Evolutionary conservation across 345 rosid genomes (phyloP).

Genomic region (Microthlaspi erraticum): DNA sequence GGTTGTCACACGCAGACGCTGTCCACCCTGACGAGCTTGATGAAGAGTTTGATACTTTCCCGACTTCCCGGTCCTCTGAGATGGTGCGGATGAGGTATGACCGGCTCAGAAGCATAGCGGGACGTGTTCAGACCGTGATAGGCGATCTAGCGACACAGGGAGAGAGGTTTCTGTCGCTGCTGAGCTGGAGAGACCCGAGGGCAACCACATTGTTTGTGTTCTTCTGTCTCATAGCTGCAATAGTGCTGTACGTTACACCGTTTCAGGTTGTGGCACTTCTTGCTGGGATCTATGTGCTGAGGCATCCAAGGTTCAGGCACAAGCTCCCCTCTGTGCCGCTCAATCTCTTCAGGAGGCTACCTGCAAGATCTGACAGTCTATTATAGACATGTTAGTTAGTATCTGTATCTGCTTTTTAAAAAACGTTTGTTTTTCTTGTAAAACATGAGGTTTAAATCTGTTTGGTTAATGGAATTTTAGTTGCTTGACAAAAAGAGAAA

Average conservation of each 20-base stretch:
- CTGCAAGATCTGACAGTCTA: conserved; percentile 96
- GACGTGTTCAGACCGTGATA: conserved; percentile 90
- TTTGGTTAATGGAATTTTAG: conserved; percentile 27
- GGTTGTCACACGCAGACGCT: conserved; percentile 84
- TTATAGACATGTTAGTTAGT: conserved; percentile 56
- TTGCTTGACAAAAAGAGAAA: too few species aligned
- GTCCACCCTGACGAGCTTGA: conserved; percentile 93
- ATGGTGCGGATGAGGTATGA: conserved; percentile 87
- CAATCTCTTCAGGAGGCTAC: conserved; percentile 94
- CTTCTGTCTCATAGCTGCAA: conserved; percentile 82
- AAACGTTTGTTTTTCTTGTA: conserved; percentile 23
- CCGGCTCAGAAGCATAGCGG: conserved; percentile 87
- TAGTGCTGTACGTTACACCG: conserved; percentile 85
- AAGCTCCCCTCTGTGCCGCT: conserved; percentile 83
- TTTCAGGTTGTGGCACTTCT: conserved; percentile 85
- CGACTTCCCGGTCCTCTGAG: conserved; percentile 72
- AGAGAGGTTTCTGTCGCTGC: conserved; percentile 79
- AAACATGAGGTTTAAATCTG: not conserved
- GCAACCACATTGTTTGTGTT: conserved; percentile 85
- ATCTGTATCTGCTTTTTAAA: conserved; percentile 15
- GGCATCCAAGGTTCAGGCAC: conserved; percentile 95
- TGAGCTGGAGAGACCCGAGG: conserved; percentile 98
- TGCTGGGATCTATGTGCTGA: conserved; percentile 65
- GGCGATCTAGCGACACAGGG: conserved; percentile 97
- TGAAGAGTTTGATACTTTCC: conserved; percentile 94